A percentile compares a stretch with the other conserved stretches of the same genome.
phyloP scores from a whole-genome alignment of 1,284 basidiomycete genomes.

The Melampsora abietis-canadensis region DNA sequence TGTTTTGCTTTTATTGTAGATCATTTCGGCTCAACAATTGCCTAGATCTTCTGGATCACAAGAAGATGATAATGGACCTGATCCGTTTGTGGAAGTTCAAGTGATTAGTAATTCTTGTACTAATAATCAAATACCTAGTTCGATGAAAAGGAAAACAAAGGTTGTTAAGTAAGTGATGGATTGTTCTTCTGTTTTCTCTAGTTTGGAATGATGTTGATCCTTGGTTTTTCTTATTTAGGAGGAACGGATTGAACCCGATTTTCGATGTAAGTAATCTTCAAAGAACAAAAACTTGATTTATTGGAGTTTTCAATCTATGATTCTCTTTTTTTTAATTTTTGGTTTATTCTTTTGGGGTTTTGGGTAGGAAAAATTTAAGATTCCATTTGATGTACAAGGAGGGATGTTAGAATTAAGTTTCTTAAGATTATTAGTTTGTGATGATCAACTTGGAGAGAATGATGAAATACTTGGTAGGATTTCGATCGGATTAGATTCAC shows the following conservation, averaged over 20 bases:
- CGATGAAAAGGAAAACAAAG: constrained; percentile 29
- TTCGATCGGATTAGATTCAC: constrained; percentile 16
- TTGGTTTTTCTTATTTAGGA: neutral
- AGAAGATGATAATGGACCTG: constrained; percentile 62
- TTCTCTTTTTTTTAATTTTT: no score
- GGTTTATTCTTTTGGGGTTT: neutral
- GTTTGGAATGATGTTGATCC: neutral
- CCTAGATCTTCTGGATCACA: constrained; percentile 65
- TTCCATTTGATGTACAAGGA: constrained; percentile 25
- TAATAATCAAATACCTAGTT: constrained; percentile 2
- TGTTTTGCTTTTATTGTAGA: constrained; percentile 54
- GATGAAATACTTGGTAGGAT: constrained; percentile 26
- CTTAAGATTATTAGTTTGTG: constrained; percentile 28
- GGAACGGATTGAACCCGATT: constrained; percentile 37
- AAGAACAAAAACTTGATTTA: no score
- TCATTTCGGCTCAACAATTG: constrained; percentile 91
- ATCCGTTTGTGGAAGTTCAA: constrained; percentile 75
- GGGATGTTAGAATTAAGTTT: constrained; percentile 38
- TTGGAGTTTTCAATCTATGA: no score
- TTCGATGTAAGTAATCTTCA: constrained; percentile 33
- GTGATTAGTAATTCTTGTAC: constrained; percentile 70
- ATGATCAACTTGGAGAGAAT: constrained; percentile 19
- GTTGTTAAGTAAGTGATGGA: constrained; percentile 25
- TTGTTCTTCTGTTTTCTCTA: neutral
- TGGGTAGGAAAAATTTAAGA: constrained; percentile 33